Conservation (phyloP, 495 filamentous ascomycete genomes). For the Lophiostoma macrostomum region DNA sequence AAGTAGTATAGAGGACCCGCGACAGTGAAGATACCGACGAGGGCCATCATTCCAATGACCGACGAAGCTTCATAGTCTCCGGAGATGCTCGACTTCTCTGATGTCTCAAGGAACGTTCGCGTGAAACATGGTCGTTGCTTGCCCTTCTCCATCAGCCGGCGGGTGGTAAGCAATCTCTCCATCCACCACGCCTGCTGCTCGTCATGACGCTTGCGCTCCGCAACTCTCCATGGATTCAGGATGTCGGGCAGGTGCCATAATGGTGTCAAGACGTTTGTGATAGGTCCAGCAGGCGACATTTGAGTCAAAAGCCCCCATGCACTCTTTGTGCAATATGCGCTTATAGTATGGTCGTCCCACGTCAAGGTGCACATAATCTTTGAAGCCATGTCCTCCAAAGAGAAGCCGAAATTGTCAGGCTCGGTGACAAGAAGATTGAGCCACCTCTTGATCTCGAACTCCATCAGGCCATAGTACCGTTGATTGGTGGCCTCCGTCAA, state of each 20-base stretch:
- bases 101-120: conserved; percentile 30
- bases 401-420: conserved; percentile 40
- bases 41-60: conserved; percentile 31
- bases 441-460: conserved; percentile 42
- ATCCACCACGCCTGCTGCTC: conserved; percentile 41
- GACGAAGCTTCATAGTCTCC: conserved; percentile 32
- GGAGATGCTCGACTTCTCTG: conserved; percentile 22
- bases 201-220: conserved; percentile 38
- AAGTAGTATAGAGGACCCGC: conserved; percentile 37
- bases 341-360: conserved; percentile 39
- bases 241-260: conserved; percentile 38
- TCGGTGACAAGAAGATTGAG: conserved; percentile 35
- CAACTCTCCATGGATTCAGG: conserved; percentile 41
- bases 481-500: conserved; percentile 40
- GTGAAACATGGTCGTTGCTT: conserved; percentile 33
- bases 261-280: conserved; percentile 42
- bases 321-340: conserved; percentile 37
- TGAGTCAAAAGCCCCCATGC: conserved; percentile 42
- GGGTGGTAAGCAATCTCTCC: conserved; percentile 24
- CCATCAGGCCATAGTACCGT: conserved; percentile 39
- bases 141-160: conserved; percentile 26
- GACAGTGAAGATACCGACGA: conserved; percentile 37
- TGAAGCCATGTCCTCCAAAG: conserved; percentile 40
- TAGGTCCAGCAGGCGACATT: conserved; percentile 43
- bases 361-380: conserved; percentile 39